Evolutionary conservation across 768 basidiomycete genomes (phyloP).

Genomic region (Tephrocybe sp.): DNA sequence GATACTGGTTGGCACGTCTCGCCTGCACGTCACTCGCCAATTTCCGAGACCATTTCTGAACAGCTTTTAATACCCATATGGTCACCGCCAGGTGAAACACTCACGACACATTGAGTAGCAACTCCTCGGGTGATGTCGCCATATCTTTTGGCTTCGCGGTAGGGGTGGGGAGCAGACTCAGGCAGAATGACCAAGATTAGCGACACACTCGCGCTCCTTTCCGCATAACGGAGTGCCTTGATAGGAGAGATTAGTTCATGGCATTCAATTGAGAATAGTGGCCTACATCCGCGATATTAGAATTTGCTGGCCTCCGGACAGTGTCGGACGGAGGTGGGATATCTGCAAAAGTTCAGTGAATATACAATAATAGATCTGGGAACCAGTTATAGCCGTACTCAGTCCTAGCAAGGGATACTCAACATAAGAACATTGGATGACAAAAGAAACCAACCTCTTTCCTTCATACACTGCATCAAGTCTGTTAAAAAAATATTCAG

Average conservation of each 20-base stretch:
- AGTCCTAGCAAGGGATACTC: conserved; percentile 13
- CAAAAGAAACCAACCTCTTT: conserved; percentile 20
- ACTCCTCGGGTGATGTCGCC: conserved; percentile 49
- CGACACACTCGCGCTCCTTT: conserved; percentile 7
- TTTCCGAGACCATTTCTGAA: conserved; percentile 28
- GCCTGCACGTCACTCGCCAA: conserved; percentile 15
- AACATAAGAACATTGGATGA: not conserved
- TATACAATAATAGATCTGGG: too few species aligned
- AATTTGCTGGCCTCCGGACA: conserved; percentile 1
- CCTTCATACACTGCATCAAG: conserved; percentile 20
- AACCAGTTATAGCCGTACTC: conserved; percentile 14
- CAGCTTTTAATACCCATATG: not conserved
- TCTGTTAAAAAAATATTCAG: conserved; percentile 21
- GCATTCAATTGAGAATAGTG: too few species aligned
- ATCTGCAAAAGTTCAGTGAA: too few species aligned
- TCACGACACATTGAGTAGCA: conserved; percentile 63
- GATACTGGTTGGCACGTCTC: conserved; percentile 44
- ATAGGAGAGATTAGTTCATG: too few species aligned
- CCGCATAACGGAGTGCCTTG: not conserved
- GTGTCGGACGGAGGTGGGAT: not conserved
- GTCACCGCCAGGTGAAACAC: conserved; percentile 9
- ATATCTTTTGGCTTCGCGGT: conserved; percentile 29
- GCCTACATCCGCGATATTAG: too few species aligned
- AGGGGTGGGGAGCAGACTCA: conserved; percentile 26
- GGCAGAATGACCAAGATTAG: conserved; percentile 30